Evolutionary conservation across 2,329 filamentous ascomycete species (phyloP).

Genomic region (Arthrobotrys conoides): DNA sequence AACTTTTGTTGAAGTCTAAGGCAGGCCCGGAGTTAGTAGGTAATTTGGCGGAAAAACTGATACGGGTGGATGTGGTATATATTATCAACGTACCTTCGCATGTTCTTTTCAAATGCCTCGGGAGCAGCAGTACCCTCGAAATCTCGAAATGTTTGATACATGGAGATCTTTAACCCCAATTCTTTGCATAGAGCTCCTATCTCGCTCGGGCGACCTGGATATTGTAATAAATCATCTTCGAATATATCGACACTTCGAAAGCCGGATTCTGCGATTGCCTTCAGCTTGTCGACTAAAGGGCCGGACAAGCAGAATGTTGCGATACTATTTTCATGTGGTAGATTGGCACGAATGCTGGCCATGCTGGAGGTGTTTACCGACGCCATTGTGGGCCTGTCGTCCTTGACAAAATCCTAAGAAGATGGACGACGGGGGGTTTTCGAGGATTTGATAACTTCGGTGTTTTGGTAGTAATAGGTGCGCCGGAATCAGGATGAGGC

Average conservation of each 20-base stretch:
- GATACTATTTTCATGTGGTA: constrained; percentile 61
- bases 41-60: constrained; percentile 46
- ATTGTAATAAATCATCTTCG: constrained; percentile 62
- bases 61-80: constrained; percentile 39
- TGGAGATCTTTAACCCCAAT: constrained; percentile 61
- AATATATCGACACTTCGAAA: constrained; percentile 62
- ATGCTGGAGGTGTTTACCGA: constrained; percentile 57
- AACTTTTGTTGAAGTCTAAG: constrained; percentile 61
- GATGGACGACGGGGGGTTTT: constrained; percentile 40
- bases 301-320: constrained; percentile 61
- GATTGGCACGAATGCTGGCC: constrained; percentile 43
- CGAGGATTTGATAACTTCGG: constrained; percentile 45
- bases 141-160: constrained; percentile 62
- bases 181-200: constrained; percentile 60
- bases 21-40: constrained; percentile 38
- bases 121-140: constrained; percentile 61
- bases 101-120: constrained; percentile 61
- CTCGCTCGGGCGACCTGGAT: constrained; percentile 59
- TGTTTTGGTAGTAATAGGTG: constrained; percentile 33
- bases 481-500: constrained; percentile 36
- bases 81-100: constrained; percentile 60
- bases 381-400: constrained; percentile 56
- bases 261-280: constrained; percentile 61
- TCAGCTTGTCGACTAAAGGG: constrained; percentile 60
- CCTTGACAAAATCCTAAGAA: constrained; percentile 36